These are phyloP conservation scores for Macrophomina tecta DNA, from an alignment of 2,329 filamentous ascomycete species.

Conservation along the genomic window DNA sequence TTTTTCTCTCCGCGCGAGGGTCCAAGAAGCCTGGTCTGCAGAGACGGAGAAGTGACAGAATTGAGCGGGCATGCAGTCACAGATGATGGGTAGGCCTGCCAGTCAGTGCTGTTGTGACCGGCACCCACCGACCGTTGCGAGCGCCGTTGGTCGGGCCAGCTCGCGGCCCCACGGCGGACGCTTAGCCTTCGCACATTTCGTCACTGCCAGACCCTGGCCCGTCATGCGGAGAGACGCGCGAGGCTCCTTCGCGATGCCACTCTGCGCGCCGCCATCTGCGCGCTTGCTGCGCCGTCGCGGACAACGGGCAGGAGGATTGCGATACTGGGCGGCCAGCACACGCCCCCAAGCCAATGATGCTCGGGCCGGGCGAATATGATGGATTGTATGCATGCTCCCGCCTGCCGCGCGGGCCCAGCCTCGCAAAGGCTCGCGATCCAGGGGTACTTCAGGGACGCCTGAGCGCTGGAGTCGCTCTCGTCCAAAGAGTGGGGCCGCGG, in stretches of 20 bases:
- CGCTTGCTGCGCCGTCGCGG: background rate
- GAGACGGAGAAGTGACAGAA: slow-evolving; percentile 21
- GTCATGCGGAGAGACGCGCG: background rate
- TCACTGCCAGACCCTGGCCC: slow-evolving; percentile 20
- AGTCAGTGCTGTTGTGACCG: background rate
- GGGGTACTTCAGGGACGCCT: slow-evolving; percentile 18
- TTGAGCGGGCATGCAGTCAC: slow-evolving; percentile 11
- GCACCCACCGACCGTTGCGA: slow-evolving; percentile 8
- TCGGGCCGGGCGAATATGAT: background rate
- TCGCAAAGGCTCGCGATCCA: slow-evolving; percentile 17
- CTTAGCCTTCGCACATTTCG: slow-evolving; percentile 13
- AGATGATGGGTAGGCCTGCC: slow-evolving; percentile 5
- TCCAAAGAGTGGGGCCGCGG: slow-evolving; percentile 12
- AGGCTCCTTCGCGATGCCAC: background rate
- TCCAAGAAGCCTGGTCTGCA: slow-evolving; percentile 16
- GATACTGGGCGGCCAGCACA: background rate
- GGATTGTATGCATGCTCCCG: slow-evolving; percentile 6
- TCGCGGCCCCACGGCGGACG: background rate
- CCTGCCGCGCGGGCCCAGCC: slow-evolving; percentile 14
- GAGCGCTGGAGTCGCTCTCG: slow-evolving; percentile 15
- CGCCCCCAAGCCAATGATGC: background rate
- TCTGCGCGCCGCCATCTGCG: background rate
- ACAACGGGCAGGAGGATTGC: slow-evolving; percentile 10
- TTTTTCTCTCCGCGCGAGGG: slow-evolving; percentile 15
- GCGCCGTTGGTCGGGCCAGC: slow-evolving; percentile 10